Evolutionary conservation across 2,329 filamentous ascomycete species (phyloP), one percentile per base, ranked within the genome.

Genomic region (Colletotrichum sp.): DNA sequence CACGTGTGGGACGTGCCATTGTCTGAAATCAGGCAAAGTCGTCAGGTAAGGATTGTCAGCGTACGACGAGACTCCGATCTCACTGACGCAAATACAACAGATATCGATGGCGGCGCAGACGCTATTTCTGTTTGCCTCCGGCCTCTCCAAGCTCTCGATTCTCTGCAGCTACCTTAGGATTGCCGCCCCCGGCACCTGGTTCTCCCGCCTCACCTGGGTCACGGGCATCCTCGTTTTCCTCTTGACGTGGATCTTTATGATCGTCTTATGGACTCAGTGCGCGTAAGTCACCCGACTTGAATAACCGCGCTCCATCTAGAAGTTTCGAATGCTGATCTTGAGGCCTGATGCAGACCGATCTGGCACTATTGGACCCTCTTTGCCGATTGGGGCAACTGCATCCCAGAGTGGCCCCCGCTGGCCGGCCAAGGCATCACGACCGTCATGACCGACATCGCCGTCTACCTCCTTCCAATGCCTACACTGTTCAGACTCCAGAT

Each of bases 21-120:
- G 1, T 58, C 62, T 2, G 76, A 83, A 30, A 78, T 84, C 6
- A 64, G 81, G 21, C 77, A 80, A 16, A 84, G 84, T 12, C 76
- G 71, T 1, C 63, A 77, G 52, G 74, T 76, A 71, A 36, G 28
- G 16, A 2, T 9, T 0, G 1, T 1, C 13, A 6, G 28, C 4
- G 28, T 0, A 18, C 13, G 2, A 16, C n/a, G 5, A 5, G 5
- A n/a, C 7, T 32, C 4, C n/a, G n/a, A n/a, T n/a, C 18, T 12
- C 2, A 48, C 68, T 67, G 28, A 75, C 34, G 26, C 7, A 3
- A 2, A 14, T 7, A 4, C 77, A 80, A 28, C 78, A 86, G 74
- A 81, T 86, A 16, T 86, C 85, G 14, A 80, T 87, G 14, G 84
- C 84, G 7, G 83, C 79, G 2, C 85, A 87, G 78, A 83, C 82